Conservation (phyloP, 2,329 filamentous ascomycete species). For the Colletotrichum sp. region DNA sequence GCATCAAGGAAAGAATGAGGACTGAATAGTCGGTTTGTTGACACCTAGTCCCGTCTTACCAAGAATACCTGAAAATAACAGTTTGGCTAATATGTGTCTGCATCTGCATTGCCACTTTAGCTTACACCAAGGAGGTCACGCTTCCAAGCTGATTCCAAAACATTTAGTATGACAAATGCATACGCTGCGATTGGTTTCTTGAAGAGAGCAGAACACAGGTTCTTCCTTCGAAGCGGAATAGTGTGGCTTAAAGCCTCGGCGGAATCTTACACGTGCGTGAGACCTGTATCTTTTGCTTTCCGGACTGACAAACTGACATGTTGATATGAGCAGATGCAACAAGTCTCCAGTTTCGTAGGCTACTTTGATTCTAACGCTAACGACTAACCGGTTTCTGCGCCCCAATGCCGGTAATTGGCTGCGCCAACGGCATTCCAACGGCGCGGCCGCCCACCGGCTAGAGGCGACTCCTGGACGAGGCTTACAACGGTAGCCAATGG, state of each 20-base stretch:
- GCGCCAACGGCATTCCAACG: not conserved
- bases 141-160: not conserved
- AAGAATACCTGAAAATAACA: not conserved
- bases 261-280: not conserved
- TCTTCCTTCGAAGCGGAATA: not conserved
- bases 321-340: not conserved
- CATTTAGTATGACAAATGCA: not conserved
- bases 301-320: not conserved
- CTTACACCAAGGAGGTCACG: not conserved
- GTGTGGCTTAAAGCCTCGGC: not conserved
- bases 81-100: not conserved
- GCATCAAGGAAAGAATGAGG: not conserved
- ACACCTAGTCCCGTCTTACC: not conserved
- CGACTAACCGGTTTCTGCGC: not conserved
- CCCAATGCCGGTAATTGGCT: not conserved
- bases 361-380: not conserved
- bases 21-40: not conserved
- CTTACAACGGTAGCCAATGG: not conserved
- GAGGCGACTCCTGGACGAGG: not conserved
- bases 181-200: not conserved
- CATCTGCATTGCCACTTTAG: not conserved
- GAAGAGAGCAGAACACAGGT: not conserved
- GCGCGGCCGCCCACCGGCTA: not conserved
- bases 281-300: not conserved
- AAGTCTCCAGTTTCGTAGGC: not conserved